These are phyloP conservation scores for Rosa chinensis DNA, from an alignment of 306 rosid genomes.

Conservation along the genomic window DNA sequence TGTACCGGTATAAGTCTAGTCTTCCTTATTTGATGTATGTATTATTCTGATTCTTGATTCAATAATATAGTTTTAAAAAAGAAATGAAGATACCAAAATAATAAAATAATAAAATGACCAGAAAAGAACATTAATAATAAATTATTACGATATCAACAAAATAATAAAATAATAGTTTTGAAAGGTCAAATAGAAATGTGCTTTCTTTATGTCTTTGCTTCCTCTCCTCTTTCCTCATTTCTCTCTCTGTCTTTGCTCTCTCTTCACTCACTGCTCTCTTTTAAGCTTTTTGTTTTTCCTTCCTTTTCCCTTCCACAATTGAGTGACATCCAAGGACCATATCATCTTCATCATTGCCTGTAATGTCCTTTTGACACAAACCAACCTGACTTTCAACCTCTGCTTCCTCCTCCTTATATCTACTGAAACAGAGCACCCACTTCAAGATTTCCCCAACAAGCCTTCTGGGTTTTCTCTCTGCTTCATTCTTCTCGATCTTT, in stretches of 20 bases:
- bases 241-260: constrained; percentile 13
- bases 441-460: background rate
- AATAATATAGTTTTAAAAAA: no score
- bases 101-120: no score
- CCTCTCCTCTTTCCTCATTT: constrained; percentile 22
- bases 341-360: constrained; percentile 26
- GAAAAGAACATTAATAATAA: background rate
- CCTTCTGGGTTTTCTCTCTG: constrained; percentile 17
- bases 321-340: constrained; percentile 35
- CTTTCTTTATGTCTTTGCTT: constrained; percentile 31
- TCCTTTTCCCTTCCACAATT: constrained; percentile 4
- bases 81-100: no score
- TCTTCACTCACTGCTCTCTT: constrained; percentile 18
- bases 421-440: constrained; percentile 9
- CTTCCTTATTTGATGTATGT: no score
- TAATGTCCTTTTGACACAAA: constrained; percentile 15
- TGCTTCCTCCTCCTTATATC: constrained; percentile 16
- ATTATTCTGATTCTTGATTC: no score
- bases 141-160: background rate
- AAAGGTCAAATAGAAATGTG: constrained; percentile 46
- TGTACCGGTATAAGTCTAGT: no score
- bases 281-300: background rate
- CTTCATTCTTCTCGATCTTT: constrained; percentile 21
- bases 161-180: background rate
- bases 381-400: constrained; percentile 8